Evolutionary conservation across 2,329 filamentous ascomycete genomes (phyloP).

Genomic region (Pseudopithomyces maydicus): DNA sequence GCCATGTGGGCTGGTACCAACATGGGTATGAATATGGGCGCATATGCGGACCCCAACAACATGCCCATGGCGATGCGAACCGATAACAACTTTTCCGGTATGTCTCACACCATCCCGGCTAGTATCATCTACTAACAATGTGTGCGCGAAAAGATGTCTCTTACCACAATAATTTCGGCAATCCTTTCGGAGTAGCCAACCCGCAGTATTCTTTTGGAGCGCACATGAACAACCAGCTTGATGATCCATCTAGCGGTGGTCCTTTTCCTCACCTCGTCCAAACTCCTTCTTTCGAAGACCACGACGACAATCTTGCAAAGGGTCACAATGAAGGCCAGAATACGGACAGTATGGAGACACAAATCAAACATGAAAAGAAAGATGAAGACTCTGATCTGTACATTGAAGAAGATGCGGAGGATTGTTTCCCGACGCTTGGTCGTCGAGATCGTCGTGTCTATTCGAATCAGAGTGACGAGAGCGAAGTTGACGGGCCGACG

Average conservation of each 20-base stretch:
- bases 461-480: conserved; percentile 8
- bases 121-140: neutral
- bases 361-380: neutral
- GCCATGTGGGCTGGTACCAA: no score
- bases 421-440: no score
- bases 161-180: neutral
- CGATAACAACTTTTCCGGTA: neutral
- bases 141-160: neutral
- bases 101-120: neutral
- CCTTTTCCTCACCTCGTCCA: neutral
- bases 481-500: conserved; percentile 15
- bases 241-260: neutral
- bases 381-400: neutral
- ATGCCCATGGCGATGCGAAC: neutral
- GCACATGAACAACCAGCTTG: neutral
- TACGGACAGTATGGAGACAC: neutral
- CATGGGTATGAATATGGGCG: no score
- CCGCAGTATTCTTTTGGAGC: neutral
- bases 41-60: neutral
- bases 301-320: neutral
- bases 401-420: neutral
- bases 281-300: no score
- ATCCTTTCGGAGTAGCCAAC: neutral
- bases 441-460: neutral
- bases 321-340: neutral